These are phyloP conservation scores for Fusarium beomiforme DNA, from an alignment of 2,329 filamentous ascomycete genomes.

Conservation along the genomic window DNA sequence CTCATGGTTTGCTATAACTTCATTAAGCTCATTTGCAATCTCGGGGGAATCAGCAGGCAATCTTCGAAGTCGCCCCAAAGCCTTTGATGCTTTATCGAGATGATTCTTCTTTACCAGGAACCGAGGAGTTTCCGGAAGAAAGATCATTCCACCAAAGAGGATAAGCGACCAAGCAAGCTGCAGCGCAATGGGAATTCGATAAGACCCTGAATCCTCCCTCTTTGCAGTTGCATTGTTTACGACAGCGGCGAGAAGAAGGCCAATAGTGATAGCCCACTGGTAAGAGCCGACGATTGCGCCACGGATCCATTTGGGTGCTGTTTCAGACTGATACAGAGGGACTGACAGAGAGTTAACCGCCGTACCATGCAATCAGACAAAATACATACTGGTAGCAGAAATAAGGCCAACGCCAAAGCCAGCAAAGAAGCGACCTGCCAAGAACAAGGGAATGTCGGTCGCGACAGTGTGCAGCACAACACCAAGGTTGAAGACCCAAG, in stretches of 20 bases:
- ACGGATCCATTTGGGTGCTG: constrained; percentile 77
- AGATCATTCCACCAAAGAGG: constrained; percentile 69
- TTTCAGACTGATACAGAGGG: constrained; percentile 77
- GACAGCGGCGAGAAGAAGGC: constrained; percentile 72
- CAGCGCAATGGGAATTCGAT: constrained; percentile 70
- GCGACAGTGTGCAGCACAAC: constrained; percentile 74
- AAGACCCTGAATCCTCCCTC: constrained; percentile 64
- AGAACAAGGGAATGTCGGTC: constrained; percentile 69
- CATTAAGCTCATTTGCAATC: constrained; percentile 61
- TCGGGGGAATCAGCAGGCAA: neutral
- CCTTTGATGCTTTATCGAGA: constrained; percentile 42
- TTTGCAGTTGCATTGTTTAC: constrained; percentile 71
- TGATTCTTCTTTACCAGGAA: constrained; percentile 68
- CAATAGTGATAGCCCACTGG: constrained; percentile 76
- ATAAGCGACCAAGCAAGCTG: constrained; percentile 77
- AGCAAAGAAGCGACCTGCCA: constrained; percentile 78
- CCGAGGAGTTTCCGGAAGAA: constrained; percentile 79
- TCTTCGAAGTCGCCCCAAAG: neutral
- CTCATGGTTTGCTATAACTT: constrained; percentile 72
- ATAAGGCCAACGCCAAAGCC: constrained; percentile 79
- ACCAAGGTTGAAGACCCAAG: constrained; percentile 72
- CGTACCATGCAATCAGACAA: accelerated
- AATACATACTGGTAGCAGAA: constrained; percentile 66
- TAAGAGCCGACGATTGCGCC: constrained; percentile 78
- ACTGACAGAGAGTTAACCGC: constrained; percentile 53